phyloP scores from a whole-genome alignment of 2,329 filamentous ascomycete genomes.

The Bipolaris victoriae region DNA sequence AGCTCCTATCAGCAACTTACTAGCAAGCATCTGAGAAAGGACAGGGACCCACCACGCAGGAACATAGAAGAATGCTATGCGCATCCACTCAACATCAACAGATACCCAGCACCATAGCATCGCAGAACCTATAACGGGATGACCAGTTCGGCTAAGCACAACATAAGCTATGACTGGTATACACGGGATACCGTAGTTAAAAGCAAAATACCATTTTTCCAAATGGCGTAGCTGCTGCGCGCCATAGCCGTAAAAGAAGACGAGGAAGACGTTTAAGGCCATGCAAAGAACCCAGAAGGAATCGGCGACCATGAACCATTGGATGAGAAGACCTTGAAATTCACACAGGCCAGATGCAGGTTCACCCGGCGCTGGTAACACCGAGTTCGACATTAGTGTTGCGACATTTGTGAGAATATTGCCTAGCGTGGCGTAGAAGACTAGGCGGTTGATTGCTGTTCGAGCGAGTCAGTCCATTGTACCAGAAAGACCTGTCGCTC shows the following conservation, averaged over 20 bases:
- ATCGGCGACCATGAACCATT: conserved; percentile 64
- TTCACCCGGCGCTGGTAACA: conserved; percentile 49
- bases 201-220: conserved; percentile 72
- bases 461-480: neutral
- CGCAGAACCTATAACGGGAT: conserved; percentile 74
- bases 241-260: conserved; percentile 77
- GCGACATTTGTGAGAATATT: conserved; percentile 80
- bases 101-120: conserved; percentile 83
- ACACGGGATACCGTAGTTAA: conserved; percentile 76
- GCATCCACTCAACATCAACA: conserved; percentile 70
- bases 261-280: conserved; percentile 83
- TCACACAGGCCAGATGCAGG: conserved; percentile 68
- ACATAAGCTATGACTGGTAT: conserved; percentile 71
- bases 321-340: conserved; percentile 78
- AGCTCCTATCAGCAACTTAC: conserved; percentile 12
- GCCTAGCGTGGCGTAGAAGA: conserved; percentile 83
- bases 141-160: conserved; percentile 62
- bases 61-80: conserved; percentile 76
- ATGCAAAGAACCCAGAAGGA: conserved; percentile 66
- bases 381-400: conserved; percentile 72
- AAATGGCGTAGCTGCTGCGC: conserved; percentile 67
- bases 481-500: neutral
- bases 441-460: conserved; percentile 75
- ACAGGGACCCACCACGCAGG: conserved; percentile 64
- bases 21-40: neutral